phyloP scores from a whole-genome alignment of 768 basidiomycete genomes.

The Lactifluus echinatus region DNA sequence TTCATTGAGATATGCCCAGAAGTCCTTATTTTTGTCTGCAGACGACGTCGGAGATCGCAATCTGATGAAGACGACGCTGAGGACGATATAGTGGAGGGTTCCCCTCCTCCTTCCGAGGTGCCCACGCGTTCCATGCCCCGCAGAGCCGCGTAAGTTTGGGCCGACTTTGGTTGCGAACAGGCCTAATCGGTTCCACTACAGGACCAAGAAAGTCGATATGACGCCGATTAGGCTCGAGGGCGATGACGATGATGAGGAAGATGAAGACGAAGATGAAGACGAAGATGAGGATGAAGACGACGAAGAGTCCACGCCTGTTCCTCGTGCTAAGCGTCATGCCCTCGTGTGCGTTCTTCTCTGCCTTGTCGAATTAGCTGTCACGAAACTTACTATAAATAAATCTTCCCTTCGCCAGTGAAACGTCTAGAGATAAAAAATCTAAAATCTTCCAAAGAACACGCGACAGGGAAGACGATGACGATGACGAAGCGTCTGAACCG shows the following conservation, averaged over 20 bases:
- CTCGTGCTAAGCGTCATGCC: constrained; percentile 5
- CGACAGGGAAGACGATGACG: not conserved
- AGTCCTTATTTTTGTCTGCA: constrained; percentile 23
- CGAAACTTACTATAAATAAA: not conserved
- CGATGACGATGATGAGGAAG: constrained; percentile 32
- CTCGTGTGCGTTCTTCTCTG: not conserved
- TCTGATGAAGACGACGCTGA: constrained; percentile 39
- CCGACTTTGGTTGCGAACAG: constrained; percentile 29
- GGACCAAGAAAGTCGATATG: constrained; percentile 19
- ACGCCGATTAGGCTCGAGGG: constrained; percentile 20
- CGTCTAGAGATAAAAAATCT: not conserved
- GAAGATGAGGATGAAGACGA: constrained; percentile 13
- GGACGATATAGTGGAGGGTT: constrained; percentile 26
- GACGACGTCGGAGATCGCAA: constrained; percentile 48
- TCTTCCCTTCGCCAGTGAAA: not conserved
- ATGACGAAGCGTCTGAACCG: not conserved
- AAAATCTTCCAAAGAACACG: not conserved
- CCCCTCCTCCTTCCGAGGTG: constrained; percentile 30
- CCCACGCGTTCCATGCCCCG: constrained; percentile 49
- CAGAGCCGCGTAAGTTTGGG: constrained; percentile 46
- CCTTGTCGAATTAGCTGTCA: not conserved
- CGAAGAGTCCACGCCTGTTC: constrained; percentile 17
- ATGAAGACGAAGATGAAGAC: constrained; percentile 21
- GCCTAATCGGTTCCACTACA: constrained; percentile 22
- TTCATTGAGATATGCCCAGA: not conserved